Conservation (phyloP, 164 flowering plant species). For the Cinnamomum micranthum region DNA sequence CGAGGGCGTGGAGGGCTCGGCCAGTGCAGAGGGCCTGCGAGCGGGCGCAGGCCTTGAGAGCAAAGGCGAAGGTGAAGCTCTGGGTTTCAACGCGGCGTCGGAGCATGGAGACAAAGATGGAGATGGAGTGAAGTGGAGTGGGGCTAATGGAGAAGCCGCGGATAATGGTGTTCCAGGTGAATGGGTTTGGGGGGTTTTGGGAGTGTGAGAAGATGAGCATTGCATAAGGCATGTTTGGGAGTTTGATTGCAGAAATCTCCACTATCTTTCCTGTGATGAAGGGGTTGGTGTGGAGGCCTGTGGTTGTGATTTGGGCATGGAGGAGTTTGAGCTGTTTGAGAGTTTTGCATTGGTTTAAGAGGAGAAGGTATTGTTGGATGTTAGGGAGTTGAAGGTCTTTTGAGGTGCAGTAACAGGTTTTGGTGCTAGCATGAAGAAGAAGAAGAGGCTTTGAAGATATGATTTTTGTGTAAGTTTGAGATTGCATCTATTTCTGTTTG, state of each 20-base stretch:
- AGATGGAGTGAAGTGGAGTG: slow-evolving; percentile 14
- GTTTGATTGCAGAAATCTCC: slow-evolving; percentile 21
- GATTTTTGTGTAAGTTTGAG: background rate
- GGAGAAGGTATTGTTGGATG: slow-evolving; percentile 7
- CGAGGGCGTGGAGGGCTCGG: slow-evolving; percentile 13
- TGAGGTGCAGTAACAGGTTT: background rate
- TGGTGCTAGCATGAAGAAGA: too few relatives aligned
- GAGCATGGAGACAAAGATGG: slow-evolving; percentile 13
- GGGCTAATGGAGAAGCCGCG: slow-evolving; percentile 22
- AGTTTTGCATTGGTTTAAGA: slow-evolving; percentile 11
- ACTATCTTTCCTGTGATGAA: slow-evolving; percentile 22
- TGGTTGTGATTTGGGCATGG: slow-evolving; percentile 22
- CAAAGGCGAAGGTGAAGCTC: slow-evolving; percentile 22
- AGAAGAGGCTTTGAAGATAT: background rate
- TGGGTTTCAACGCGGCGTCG: slow-evolving; percentile 5
- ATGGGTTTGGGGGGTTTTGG: slow-evolving; percentile 13
- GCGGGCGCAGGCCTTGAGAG: slow-evolving; percentile 23
- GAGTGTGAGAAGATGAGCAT: slow-evolving; percentile 19
- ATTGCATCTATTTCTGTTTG: background rate
- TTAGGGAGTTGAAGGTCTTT: background rate
- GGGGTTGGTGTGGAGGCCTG: slow-evolving; percentile 18
- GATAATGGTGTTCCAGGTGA: slow-evolving; percentile 26
- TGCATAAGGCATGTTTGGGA: slow-evolving; percentile 15
- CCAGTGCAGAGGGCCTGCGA: slow-evolving; percentile 9
- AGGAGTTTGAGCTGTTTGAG: slow-evolving; percentile 16